These are phyloP conservation scores for Cercospora sp. DNA, from an alignment of 2,329 filamentous ascomycete genomes.

Conservation along the genomic window DNA sequence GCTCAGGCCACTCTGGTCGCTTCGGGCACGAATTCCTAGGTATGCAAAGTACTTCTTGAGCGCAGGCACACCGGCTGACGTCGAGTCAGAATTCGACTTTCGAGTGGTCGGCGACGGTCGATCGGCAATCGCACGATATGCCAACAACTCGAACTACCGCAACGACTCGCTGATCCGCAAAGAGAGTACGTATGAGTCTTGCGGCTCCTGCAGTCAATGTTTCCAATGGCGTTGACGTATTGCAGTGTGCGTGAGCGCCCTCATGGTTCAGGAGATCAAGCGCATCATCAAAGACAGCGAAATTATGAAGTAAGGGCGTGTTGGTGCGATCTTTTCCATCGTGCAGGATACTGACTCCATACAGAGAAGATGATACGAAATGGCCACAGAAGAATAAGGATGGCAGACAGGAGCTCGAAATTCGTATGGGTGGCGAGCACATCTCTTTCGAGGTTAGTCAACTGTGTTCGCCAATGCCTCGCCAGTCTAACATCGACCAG, in stretches of 20 bases:
- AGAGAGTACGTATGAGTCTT: conserved; percentile 71
- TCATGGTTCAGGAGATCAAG: conserved; percentile 91
- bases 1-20: conserved; percentile 93
- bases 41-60: conserved; percentile 44
- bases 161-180: conserved; percentile 98
- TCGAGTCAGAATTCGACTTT: conserved; percentile 82
- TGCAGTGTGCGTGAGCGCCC: conserved; percentile 90
- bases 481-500: conserved; percentile 49
- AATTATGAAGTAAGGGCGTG: conserved; percentile 77
- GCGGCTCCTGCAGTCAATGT: not conserved
- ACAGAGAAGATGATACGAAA: conserved; percentile 92
- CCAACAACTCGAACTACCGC: conserved; percentile 99
- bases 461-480: not conserved
- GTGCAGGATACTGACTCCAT: not conserved
- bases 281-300: conserved; percentile 96
- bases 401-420: conserved; percentile 93
- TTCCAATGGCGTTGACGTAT: not conserved
- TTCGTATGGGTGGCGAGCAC: conserved; percentile 88
- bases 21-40: conserved; percentile 98
- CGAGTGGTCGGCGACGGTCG: conserved; percentile 87
- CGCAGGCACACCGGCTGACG: conserved; percentile 17
- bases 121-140: conserved; percentile 91
- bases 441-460: conserved; percentile 90
- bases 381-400: conserved; percentile 99
- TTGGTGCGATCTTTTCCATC: not conserved